Evolutionary conservation across 257 asterid species (phyloP).

Genomic region (Capsicum rhomboideum): DNA sequence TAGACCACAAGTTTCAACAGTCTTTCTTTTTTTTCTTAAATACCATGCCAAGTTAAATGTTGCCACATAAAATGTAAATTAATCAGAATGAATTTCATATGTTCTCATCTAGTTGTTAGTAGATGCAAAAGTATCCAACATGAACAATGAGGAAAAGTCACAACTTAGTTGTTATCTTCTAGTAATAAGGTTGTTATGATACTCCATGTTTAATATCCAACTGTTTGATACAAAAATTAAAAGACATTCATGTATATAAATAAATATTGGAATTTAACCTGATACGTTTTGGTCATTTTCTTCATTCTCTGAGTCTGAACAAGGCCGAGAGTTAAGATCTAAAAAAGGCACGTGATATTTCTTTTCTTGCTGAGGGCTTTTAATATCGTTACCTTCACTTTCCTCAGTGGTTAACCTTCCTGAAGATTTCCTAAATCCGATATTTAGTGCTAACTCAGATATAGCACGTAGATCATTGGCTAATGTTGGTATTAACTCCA

Average conservation of each 20-base stretch:
- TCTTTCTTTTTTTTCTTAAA: no score
- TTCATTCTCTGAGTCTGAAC: conserved; percentile 14
- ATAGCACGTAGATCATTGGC: not conserved
- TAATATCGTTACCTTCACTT: not conserved
- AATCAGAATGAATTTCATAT: not conserved
- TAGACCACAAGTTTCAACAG: no score
- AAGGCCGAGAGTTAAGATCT: conserved; percentile 24
- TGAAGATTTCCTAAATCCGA: not conserved
- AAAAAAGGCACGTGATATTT: not conserved
- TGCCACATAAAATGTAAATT: not conserved
- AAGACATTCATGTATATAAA: not conserved
- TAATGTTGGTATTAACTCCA: not conserved
- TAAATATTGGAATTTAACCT: conserved; percentile 15
- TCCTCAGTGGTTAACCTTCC: not conserved
- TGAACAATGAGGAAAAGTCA: not conserved
- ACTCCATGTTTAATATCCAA: not conserved
- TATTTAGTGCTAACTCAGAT: not conserved
- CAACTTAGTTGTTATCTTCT: not conserved
- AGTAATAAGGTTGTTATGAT: not conserved
- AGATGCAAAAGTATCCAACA: not conserved
- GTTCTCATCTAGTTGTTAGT: not conserved
- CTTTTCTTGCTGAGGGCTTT: not conserved
- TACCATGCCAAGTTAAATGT: no score
- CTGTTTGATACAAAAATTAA: not conserved
- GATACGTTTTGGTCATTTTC: conserved; percentile 6